Base-by-base conservation (phyloP, 176 grass and related monocot genomes). In the Cenchrus americanus region DNA sequence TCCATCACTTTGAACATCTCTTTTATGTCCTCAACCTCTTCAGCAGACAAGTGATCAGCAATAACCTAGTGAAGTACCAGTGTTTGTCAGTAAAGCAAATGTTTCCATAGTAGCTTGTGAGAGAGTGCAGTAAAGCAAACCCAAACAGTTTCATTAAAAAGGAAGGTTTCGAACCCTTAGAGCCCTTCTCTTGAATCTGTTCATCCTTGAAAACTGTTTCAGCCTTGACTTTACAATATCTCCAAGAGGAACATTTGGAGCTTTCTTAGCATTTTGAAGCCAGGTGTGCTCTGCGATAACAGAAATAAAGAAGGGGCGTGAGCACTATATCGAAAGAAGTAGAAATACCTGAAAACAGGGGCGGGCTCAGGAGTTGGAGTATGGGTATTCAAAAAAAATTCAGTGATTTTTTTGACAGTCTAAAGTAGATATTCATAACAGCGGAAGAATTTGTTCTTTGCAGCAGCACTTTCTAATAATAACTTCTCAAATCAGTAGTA, bases 141-240 rank as follows among this genome's bases (percentile, higher is more conserved):
- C 62, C 5, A 68, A 53, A 52, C 13, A 23, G 2, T 69, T 76
- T 81, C 0, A 62, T 47, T 48, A 65, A 42, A 73, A 78, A 83
- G 57, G 1, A 18, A 86, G 14, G 47, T 40, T 86, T 62, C 85
- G 62, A 51, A 96, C 96, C 85, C 96, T 89, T 82, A 99, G 68
- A 82, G 96, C 96, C 92, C 91, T 96, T 87, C 96, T 92, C 87
- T 99, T 99, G 63, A 99, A 99, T 88, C 93, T 88, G 62, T 99
- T 99, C 96, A 99, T 99, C 84, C 96, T 92, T 90, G 96, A 99
- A 85, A 99, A 99, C n/a, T 99, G 96, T 82, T 99, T 99, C 64
- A 99, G 78, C 65, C 96, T 96, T 63, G 93, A 99, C 70, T 99
- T 99, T 68, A 99, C 96, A 60, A 99, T 94, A 84, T 99, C 96